Conservation (phyloP, 805 yeast species). For the Lipomyces spencermartinsiae region DNA sequence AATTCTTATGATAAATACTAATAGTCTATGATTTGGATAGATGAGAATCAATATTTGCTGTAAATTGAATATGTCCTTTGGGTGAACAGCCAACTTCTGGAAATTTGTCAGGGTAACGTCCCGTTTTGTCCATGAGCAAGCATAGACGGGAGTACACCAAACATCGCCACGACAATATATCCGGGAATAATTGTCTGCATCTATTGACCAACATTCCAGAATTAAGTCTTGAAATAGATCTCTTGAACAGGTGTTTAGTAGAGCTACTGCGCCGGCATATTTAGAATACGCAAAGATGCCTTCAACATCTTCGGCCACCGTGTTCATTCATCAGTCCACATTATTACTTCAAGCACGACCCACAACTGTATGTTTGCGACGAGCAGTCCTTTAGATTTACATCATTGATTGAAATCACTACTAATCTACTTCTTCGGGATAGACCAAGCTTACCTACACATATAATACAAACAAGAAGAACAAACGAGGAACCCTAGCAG, state of each 20-base stretch:
- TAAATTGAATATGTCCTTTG: neutral
- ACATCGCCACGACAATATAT: too few relatives aligned
- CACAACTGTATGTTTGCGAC: slow-evolving; percentile 42
- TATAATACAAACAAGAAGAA: slow-evolving; percentile 43
- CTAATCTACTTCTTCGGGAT: neutral
- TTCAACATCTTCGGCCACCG: slow-evolving; percentile 31
- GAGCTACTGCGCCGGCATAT: neutral
- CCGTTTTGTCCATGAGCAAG: too few relatives aligned
- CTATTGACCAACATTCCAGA: neutral
- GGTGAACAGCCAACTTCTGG: too few relatives aligned
- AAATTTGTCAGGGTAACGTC: too few relatives aligned
- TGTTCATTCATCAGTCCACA: slow-evolving; percentile 52
- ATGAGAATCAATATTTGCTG: neutral
- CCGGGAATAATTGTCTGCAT: neutral
- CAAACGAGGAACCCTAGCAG: slow-evolving; percentile 45
- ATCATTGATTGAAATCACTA: neutral
- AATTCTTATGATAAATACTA: neutral
- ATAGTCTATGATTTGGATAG: neutral
- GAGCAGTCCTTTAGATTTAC: neutral
- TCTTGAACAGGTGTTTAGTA: neutral
- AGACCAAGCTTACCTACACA: slow-evolving; percentile 48
- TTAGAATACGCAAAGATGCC: slow-evolving; percentile 25
- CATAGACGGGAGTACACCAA: too few relatives aligned
- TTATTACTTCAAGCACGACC: slow-evolving; percentile 55
- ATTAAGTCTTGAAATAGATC: too few relatives aligned